Evolutionary conservation across 441 rosid genomes (phyloP), one percentile per base, ranked within the genome.

Genomic region (Eruca vesicaria): DNA sequence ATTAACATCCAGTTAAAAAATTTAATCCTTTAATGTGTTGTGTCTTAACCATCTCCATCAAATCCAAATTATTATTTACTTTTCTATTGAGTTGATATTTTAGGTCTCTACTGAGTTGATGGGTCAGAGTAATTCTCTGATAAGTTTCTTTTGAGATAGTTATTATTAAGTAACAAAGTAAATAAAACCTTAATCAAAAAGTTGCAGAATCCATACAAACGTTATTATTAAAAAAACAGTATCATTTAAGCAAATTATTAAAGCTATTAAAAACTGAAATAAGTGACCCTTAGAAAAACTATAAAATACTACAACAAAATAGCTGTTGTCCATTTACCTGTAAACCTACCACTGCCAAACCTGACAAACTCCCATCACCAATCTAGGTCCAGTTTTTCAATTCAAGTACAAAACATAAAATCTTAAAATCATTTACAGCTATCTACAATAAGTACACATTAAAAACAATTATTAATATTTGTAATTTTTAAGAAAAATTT

Each of bases 341-440:
- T 33, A 57, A 77, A 77, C 75, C 75, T 56, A 76, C 57, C 75
- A 76, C 75, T 76, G 79, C 61, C 66, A 76, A 76, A 76, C 66
- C 79, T 69, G 79, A 63, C 79, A 69, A 55, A 33, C 41, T 76
- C 79, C 69, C 79, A 76, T 76, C 75, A 76, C 71, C 12, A 76
- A 70, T 56, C 59, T 45, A 70, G 75, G 23, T 70, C 66, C 60
- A 23, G 26, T 63, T 63, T 63, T 63, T 60, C 14, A 16, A 20
- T 56, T 11, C 5, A 63, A 70, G 66, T 76, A 70, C 80, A 76
- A 45, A 69, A 61, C 63, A 69, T 57, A 36, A 63, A 33, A 15
- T 15, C 26, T 33, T 33, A 0, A 11, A 18, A 57, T 36, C n/a
- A 69, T 55, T 63, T 69, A 55, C 71, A 76, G 35, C 79, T 53